phyloP scores from a whole-genome alignment of 257 asterid genomes.

The Solanum verrucosum region DNA sequence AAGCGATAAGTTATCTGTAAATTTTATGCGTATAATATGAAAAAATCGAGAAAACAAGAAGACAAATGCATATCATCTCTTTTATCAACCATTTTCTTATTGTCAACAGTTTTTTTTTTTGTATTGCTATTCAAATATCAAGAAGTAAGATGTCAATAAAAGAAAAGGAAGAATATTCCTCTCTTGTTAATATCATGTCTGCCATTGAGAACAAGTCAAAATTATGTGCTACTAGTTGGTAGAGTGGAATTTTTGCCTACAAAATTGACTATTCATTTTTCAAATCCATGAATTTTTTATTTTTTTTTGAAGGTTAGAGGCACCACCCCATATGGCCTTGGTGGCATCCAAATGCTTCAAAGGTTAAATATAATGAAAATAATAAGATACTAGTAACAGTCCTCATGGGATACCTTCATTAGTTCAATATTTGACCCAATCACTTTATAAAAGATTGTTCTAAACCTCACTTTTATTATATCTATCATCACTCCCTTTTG shows the following conservation, averaged over 20 bases:
- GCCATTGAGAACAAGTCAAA: background rate
- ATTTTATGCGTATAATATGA: background rate
- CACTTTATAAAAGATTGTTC: constrained; percentile 37
- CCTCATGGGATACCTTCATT: constrained; percentile 10
- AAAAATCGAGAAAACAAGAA: background rate
- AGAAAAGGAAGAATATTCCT: background rate
- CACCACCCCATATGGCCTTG: background rate
- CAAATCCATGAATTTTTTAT: background rate
- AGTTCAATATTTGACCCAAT: constrained; percentile 16
- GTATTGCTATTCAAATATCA: too few species aligned
- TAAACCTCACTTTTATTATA: constrained; percentile 27
- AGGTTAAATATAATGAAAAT: background rate
- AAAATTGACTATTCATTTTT: constrained; percentile 5
- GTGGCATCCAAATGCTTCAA: constrained; percentile 15
- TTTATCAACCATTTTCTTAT: background rate
- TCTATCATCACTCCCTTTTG: constrained; percentile 27
- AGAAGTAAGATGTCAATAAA: too few species aligned
- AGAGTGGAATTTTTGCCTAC: constrained; percentile 2
- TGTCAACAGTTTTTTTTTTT: too few species aligned
- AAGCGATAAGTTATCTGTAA: background rate
- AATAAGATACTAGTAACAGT: constrained; percentile 5
- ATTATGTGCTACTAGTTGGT: background rate
- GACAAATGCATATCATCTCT: background rate
- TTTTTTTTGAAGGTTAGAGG: background rate
- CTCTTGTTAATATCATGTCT: background rate